phyloP scores from a whole-genome alignment of 345 rosid genomes.

The Cardamine chenopodiifolia region DNA sequence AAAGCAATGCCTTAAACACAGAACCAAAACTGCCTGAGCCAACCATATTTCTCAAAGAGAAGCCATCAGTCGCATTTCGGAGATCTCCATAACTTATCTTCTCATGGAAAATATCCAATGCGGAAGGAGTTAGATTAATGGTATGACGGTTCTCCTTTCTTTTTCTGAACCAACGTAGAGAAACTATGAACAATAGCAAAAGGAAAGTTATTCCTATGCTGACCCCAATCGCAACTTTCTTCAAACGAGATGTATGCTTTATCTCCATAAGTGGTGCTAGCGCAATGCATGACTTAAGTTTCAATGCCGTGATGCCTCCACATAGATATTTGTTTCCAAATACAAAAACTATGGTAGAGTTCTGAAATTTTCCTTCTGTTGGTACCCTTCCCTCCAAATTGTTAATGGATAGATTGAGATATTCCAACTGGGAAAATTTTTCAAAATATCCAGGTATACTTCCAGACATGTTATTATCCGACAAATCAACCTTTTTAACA shows the following conservation, averaged over 20 bases:
- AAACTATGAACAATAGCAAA: not conserved
- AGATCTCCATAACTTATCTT: conserved; percentile 33
- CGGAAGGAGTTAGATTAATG: not conserved
- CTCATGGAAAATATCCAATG: conserved; percentile 22
- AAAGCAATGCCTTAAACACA: conserved; percentile 39
- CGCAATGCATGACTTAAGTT: conserved; percentile 23
- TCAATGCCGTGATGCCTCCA: conserved; percentile 11
- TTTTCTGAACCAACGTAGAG: not conserved
- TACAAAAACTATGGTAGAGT: not conserved
- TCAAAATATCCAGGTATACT: conserved; percentile 11
- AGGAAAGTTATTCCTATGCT: not conserved
- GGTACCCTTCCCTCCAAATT: not conserved
- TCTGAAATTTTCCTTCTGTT: not conserved
- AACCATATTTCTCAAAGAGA: conserved; percentile 31
- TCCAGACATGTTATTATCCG: not conserved
- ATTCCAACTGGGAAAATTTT: not conserved
- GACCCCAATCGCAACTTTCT: conserved; percentile 10
- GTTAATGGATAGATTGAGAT: conserved; percentile 13
- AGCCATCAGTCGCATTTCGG: conserved; percentile 36
- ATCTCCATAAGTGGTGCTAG: not conserved
- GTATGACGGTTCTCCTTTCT: conserved; percentile 1
- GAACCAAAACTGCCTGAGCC: conserved; percentile 45
- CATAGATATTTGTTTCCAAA: conserved; percentile 20
- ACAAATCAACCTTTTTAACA: not conserved
- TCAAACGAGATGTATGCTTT: not conserved